Base-by-base conservation (phyloP, 2,329 filamentous ascomycete species). In the Pyricularia pennisetigena region DNA sequence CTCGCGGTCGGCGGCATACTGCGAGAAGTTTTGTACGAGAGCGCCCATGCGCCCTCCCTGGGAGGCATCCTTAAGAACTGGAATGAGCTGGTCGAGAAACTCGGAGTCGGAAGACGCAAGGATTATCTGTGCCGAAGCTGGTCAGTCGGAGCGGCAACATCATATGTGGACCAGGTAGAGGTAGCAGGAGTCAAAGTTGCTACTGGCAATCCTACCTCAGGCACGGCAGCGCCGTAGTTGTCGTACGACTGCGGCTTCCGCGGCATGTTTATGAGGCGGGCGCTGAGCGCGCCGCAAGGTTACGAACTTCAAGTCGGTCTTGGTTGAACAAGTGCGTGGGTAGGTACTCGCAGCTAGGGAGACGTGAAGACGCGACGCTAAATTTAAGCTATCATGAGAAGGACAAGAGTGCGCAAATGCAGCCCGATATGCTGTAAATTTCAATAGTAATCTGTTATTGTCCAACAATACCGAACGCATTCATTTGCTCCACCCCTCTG, bases 31-130 rank as follows among this genome's bases (percentile, higher is more conserved):
- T 73, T 94, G 90, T 65, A 93, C 87, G 59, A 99, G 85, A 69
- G 89, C 87, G 57, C 83, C 84, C 7, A 89, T 90, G 74, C 91
- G 85, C 75, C 91, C 90, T 68, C 91, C 88, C 73, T 88, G 84
- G 70, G 92, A 88, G 72, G 92, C 93, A 85, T 97, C 94, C 81
- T 93, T 95, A 71, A 99, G 89, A 1, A 96, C 91, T 10, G 94
- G 94, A 65, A 98, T 97, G 66, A 99, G 82, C 76, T 97, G 94
- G 77, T 98, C 95, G 71, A 99, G 88, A 75, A 97, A 98, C 74
- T 99, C 95, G 66, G 90, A 86, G 75, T 98, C 94, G 26, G 94
- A 93, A 14, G 93, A 91, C 2, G 94, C 93, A 73, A 97, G 88
- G 70, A 97, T 94, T 72, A 98, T 96, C 93, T 99, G 14, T 32